phyloP scores from a whole-genome alignment of 1,284 basidiomycete species.

The Ceratobasidium sp. region DNA sequence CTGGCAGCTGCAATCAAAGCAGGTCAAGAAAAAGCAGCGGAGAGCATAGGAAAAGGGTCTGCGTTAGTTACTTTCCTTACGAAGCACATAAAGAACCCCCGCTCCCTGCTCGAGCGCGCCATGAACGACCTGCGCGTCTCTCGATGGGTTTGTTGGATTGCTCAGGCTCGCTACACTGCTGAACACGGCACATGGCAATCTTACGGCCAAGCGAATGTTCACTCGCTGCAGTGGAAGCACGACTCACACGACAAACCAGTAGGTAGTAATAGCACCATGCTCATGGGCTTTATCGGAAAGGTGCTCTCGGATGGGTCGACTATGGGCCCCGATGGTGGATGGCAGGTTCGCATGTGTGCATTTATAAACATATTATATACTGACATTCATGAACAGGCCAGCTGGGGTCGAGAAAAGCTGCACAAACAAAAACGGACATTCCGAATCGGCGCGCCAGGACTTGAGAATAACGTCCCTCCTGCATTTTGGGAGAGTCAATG shows the following conservation, averaged over 20 bases:
- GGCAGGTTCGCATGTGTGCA: background rate
- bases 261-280: background rate
- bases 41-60: too few species aligned
- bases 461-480: background rate
- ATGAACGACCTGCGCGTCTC: conserved; percentile 15
- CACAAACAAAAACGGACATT: background rate
- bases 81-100: too few species aligned
- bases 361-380: background rate
- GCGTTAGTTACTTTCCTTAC: too few species aligned
- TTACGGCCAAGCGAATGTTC: too few species aligned
- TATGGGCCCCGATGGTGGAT: background rate
- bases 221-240: background rate
- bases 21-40: too few species aligned
- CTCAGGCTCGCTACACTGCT: too few species aligned
- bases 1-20: too few species aligned
- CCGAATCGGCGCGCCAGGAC: background rate
- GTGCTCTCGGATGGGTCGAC: background rate
- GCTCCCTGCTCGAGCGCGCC: background rate
- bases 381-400: background rate
- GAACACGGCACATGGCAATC: too few species aligned
- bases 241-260: background rate
- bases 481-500: background rate
- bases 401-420: background rate
- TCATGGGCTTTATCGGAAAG: background rate
- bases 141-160: too few species aligned